Percentiles rank a stretch among this genome's conserved stretches.
Evolutionary conservation across 495 filamentous ascomycete genomes (phyloP).

Genomic region (Hyaloscypha finlandica): DNA sequence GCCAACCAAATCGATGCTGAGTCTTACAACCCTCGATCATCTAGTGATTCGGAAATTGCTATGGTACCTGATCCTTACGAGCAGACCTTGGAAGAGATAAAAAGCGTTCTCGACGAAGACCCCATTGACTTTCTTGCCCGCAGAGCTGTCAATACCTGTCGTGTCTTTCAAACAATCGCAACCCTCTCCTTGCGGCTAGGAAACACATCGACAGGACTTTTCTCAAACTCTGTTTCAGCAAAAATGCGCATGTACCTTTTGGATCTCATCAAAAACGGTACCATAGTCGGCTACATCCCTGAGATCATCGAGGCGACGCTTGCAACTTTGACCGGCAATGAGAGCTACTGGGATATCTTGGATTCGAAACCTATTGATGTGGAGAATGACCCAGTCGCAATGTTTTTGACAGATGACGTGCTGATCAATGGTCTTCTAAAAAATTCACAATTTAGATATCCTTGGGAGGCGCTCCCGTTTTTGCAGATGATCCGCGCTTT

Average conservation of each 20-base stretch:
- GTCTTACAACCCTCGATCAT: constrained; percentile 17
- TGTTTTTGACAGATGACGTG: constrained; percentile 55
- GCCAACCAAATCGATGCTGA: constrained; percentile 3
- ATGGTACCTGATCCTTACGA: constrained; percentile 52
- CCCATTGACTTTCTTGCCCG: constrained; percentile 47
- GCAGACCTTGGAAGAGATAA: constrained; percentile 51
- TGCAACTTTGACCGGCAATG: constrained; percentile 57
- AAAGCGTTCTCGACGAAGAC: constrained; percentile 46
- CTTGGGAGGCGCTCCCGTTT: constrained; percentile 84
- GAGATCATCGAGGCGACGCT: constrained; percentile 64
- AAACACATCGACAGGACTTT: constrained; percentile 43
- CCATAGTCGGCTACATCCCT: constrained; percentile 62
- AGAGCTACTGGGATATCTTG: constrained; percentile 52
- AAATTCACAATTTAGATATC: constrained; percentile 72
- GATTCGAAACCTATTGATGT: constrained; percentile 18
- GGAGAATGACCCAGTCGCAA: constrained; percentile 45
- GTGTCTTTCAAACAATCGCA: constrained; percentile 65
- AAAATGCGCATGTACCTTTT: constrained; percentile 62
- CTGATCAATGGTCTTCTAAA: constrained; percentile 59
- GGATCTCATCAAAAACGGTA: constrained; percentile 61
- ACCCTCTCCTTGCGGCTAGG: constrained; percentile 54
- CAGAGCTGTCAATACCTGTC: constrained; percentile 52
- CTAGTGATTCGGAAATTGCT: constrained; percentile 37
- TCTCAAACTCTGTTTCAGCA: constrained; percentile 47
- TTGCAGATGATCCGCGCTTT: constrained; percentile 64